Evolutionary conservation across 176 grass and related monocot species (phyloP).

Genomic region (Phyllostachys edulis): DNA sequence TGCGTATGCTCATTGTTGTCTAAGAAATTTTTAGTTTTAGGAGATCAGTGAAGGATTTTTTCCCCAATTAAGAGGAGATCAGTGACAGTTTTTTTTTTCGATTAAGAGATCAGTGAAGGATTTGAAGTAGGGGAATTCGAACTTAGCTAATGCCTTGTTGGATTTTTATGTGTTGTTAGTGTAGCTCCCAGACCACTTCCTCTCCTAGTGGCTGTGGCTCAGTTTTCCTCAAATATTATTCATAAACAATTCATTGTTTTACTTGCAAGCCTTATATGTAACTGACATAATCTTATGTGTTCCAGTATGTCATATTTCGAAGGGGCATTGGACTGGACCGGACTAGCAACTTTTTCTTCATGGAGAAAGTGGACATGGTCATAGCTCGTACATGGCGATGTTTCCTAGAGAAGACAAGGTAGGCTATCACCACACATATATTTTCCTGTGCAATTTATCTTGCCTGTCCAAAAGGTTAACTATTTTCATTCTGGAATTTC

Average conservation of each 20-base stretch:
- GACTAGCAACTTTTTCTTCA: conserved; percentile 90
- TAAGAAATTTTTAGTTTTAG: not conserved
- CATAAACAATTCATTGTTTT: not conserved
- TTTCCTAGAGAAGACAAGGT: conserved; percentile 85
- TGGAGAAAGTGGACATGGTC: conserved; percentile 93
- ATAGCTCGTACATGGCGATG: conserved; percentile 75
- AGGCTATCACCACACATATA: conserved; percentile 23
- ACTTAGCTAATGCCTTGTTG: conserved; percentile 15
- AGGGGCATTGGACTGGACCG: conserved; percentile 86
- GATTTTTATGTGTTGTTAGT: conserved; percentile 2
- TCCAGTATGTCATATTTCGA: conserved; percentile 87
- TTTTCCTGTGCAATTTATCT: conserved; percentile 26
- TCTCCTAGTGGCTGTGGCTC: not conserved
- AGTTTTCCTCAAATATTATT: conserved; percentile 1
- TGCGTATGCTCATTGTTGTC: conserved; percentile 2
- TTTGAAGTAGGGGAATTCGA: not conserved
- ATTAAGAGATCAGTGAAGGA: no score
- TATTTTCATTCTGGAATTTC: conserved; percentile 26
- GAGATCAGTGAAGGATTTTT: no score
- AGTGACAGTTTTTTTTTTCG: no score
- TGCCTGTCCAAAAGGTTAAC: conserved; percentile 8
- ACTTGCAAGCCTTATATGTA: not conserved
- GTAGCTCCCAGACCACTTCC: not conserved
- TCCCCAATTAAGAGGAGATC: no score
- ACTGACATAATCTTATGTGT: conserved; percentile 35